Conservation (phyloP, 306 rosid genomes). For the Vachellia collinsii region DNA sequence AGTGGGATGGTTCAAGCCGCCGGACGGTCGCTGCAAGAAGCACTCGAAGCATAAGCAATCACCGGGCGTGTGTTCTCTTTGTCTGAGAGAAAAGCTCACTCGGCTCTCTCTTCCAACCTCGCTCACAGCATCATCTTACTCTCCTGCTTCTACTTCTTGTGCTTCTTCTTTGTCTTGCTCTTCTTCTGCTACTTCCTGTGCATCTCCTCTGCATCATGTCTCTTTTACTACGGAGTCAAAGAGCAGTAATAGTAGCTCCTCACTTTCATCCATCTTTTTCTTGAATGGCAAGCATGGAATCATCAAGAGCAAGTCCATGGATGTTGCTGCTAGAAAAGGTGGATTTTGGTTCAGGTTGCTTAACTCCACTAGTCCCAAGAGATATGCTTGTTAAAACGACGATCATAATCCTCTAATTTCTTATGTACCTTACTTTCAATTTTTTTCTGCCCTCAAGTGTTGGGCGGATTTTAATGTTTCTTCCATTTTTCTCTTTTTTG, state of each 20-base stretch:
- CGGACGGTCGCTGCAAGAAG: constrained; percentile 55
- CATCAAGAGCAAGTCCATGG: constrained; percentile 57
- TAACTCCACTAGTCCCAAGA: constrained; percentile 34
- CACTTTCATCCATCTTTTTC: constrained; percentile 34
- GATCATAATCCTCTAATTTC: constrained; percentile 11
- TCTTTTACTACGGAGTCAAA: constrained; percentile 23
- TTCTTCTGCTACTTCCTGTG: constrained; percentile 50
- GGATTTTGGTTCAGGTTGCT: constrained; percentile 77
- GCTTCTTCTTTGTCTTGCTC: constrained; percentile 65
- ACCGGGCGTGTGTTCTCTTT: constrained; percentile 85
- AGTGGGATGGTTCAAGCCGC: constrained; percentile 35
- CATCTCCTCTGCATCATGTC: constrained; percentile 50
- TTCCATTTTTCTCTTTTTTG: not conserved
- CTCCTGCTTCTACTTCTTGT: constrained; percentile 37
- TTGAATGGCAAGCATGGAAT: constrained; percentile 41
- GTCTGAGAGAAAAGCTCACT: constrained; percentile 63
- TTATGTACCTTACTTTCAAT: not conserved
- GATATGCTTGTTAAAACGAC: not conserved
- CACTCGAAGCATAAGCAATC: constrained; percentile 84
- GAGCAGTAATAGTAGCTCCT: not conserved
- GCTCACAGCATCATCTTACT: not conserved
- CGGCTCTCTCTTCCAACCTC: constrained; percentile 34
- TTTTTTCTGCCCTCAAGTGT: constrained; percentile 1
- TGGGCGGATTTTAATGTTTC: constrained; percentile 23
- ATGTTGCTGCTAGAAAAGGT: constrained; percentile 28